These are phyloP conservation scores for Polygonum maritimum DNA, from an alignment of 148 eudicot genomes.

Conservation along the genomic window DNA sequence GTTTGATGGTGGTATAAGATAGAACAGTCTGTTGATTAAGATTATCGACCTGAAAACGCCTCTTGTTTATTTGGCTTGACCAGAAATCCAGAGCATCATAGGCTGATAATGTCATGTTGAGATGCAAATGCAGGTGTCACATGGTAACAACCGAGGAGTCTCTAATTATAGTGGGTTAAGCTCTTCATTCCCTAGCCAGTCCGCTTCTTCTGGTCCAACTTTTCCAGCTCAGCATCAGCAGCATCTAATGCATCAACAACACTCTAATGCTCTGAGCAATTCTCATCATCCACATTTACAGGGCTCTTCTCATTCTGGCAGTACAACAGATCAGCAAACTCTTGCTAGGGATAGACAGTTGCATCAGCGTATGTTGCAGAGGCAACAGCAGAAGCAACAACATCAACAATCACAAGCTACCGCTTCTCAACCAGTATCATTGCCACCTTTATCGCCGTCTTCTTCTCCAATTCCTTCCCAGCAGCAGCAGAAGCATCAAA, in stretches of 20 bases:
- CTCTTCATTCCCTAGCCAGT: constrained; percentile 45
- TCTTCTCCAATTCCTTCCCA: constrained; percentile 41
- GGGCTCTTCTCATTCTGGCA: constrained; percentile 38
- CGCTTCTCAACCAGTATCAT: constrained; percentile 39
- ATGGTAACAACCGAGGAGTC: constrained; percentile 42
- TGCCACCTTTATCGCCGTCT: constrained; percentile 32
- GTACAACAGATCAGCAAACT: constrained; percentile 54
- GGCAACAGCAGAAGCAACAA: constrained; percentile 43
- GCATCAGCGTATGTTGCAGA: constrained; percentile 24
- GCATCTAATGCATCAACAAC: constrained; percentile 49
- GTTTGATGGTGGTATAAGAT: not conserved
- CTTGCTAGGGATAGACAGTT: constrained; percentile 63
- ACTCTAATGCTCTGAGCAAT: constrained; percentile 42
- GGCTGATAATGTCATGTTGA: constrained; percentile 53
- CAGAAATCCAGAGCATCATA: constrained; percentile 57
- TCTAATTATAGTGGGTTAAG: constrained; percentile 38
- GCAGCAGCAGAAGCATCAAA: constrained; percentile 45
- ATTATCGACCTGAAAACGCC: not conserved
- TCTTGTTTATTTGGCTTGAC: constrained; percentile 35
- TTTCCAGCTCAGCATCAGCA: constrained; percentile 46
- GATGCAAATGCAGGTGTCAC: constrained; percentile 49
- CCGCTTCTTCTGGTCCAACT: constrained; percentile 40
- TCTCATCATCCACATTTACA: constrained; percentile 51
- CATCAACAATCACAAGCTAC: constrained; percentile 36
- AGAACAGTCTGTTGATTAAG: not conserved